Evolutionary conservation across 805 yeast genomes (phyloP), one percentile per base, ranked within the genome.

Genomic region (Metschnikowia matae): DNA sequence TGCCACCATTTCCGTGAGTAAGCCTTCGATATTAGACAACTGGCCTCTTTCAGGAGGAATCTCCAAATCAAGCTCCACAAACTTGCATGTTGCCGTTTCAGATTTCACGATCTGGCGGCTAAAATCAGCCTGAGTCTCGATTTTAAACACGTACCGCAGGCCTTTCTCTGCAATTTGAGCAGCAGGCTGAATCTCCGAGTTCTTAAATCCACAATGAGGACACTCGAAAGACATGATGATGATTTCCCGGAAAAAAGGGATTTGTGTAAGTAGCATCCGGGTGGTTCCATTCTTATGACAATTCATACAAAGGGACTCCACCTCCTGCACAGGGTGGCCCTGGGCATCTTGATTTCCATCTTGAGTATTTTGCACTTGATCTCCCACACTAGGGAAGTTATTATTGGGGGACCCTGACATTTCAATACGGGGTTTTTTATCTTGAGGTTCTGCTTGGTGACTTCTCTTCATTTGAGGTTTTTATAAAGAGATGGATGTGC

Each of bases 1-100:
- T 14, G 80, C 87, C 49, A 85, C 74, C 87, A 91, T 90, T 66
- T 91, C 97, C 15, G 75, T 65, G 50, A 94, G 73, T 34, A 94
- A 68, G 21, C 99, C 99, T 67, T 94, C 99, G 31, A 90, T 84
- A 23, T 90, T 91, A 37, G 97, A 89, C 54, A 94, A 74, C 63
- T 91, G 96, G 26, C 99, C 99, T 60, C 89, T 81, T 66, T 90
- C 88, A 33, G 97, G 89, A 4, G 99, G 99, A 53, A 94, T 92
- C 69, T 92, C 98, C 49, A 92, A 82, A 57, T 90, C 97, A 53
- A 92, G 73, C 66, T 91, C 96, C 13, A 80, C 70, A 62, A 94
- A 91, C 62, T 78, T 82, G 69, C 90, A 86, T 10, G 82, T 72
- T 26, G 96, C 92, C 21, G 88, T 77, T 65, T 92, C 97, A 31